A percentile compares a stretch with the other conserved stretches of the same genome.
phyloP scores from a whole-genome alignment of 768 basidiomycete genomes.

The Ephemerocybe angulata region DNA sequence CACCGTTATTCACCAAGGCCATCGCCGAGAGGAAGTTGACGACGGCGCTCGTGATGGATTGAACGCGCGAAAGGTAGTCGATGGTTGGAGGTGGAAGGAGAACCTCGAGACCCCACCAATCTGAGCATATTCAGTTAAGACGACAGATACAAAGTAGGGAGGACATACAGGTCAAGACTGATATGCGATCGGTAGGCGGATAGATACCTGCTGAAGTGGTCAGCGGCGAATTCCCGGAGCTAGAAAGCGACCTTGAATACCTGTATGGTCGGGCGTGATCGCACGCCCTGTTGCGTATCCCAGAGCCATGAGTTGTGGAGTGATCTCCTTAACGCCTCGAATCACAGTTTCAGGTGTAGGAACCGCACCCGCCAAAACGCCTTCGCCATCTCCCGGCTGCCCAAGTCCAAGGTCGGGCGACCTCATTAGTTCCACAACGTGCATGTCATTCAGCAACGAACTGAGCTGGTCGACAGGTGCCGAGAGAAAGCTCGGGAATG shows the following conservation, averaged over 20 bases:
- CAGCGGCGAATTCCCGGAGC: not conserved
- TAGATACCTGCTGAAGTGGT: slow-evolving; percentile 41
- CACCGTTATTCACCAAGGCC: slow-evolving; percentile 65
- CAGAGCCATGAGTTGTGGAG: slow-evolving; percentile 72
- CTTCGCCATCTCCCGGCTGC: slow-evolving; percentile 63
- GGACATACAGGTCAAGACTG: slow-evolving; percentile 70
- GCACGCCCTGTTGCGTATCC: slow-evolving; percentile 72
- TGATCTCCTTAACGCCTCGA: slow-evolving; percentile 64
- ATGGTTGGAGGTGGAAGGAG: slow-evolving; percentile 72
- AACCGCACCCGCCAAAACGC: slow-evolving; percentile 69
- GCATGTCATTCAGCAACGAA: slow-evolving; percentile 53
- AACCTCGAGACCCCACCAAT: slow-evolving; percentile 90
- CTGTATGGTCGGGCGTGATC: slow-evolving; percentile 63
- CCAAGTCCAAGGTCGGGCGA: slow-evolving; percentile 69
- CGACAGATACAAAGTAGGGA: not conserved
- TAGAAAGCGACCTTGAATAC: slow-evolving; percentile 21
- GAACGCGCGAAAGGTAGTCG: slow-evolving; percentile 51
- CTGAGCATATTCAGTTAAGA: slow-evolving; percentile 32
- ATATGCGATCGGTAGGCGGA: slow-evolving; percentile 75
- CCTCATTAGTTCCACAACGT: slow-evolving; percentile 55
- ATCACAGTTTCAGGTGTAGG: slow-evolving; percentile 73
- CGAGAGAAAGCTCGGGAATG: slow-evolving; percentile 38
- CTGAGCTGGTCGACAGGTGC: slow-evolving; percentile 50
- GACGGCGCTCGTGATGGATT: slow-evolving; percentile 58
- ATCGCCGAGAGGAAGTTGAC: slow-evolving; percentile 76